Conservation (phyloP, 345 rosid species). For the Eucalyptus urophylla region DNA sequence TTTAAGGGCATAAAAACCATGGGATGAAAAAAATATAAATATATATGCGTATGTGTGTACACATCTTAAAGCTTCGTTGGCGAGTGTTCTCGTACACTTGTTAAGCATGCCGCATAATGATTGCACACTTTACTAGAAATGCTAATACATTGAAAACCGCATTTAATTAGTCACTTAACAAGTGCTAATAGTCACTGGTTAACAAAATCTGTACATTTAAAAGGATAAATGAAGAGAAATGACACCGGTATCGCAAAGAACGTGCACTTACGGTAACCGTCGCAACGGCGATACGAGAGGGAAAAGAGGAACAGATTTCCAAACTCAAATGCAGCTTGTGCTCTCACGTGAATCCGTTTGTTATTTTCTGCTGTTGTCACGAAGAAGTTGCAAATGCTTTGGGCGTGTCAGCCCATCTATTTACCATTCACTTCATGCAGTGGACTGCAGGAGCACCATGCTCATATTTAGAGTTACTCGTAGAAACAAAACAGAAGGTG, state of each 20-base stretch:
- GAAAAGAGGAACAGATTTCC: neutral
- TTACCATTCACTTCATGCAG: neutral
- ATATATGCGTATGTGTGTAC: neutral
- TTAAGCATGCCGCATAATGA: neutral
- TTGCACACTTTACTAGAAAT: neutral
- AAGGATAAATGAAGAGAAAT: neutral
- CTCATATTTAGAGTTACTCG: neutral
- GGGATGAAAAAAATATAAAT: neutral
- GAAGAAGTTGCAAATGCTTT: neutral
- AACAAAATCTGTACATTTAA: neutral
- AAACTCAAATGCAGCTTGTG: neutral
- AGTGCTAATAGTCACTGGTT: neutral
- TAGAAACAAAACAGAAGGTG: neutral
- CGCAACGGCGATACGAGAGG: neutral
- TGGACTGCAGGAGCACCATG: neutral
- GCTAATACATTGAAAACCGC: neutral
- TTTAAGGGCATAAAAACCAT: neutral
- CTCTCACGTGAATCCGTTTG: neutral
- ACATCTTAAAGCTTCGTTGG: neutral
- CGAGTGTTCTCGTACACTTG: neutral
- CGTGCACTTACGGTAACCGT: neutral
- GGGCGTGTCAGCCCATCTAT: neutral
- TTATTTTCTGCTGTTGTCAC: neutral
- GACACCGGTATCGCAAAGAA: neutral
- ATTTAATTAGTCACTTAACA: neutral